Percentiles rank a stretch among this genome's conserved stretches.
Conservation (phyloP, 2,329 filamentous ascomycete species). For the Cladosporium sp. region DNA sequence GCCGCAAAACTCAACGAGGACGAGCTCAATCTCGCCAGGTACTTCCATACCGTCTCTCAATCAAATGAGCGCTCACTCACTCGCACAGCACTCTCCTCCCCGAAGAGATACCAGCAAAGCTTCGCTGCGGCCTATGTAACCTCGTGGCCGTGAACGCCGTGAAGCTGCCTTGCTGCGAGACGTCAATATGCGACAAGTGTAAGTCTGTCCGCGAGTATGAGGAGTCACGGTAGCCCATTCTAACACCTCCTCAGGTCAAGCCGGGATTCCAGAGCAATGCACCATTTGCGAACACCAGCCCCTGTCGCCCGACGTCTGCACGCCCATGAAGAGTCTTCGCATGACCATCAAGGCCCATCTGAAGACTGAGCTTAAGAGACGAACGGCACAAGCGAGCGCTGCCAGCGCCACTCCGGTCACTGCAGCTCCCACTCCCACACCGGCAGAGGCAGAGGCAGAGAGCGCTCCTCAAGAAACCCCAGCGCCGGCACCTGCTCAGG, state of each 20-base stretch:
- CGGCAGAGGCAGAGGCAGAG: constrained; percentile 17
- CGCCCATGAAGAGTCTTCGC: constrained; percentile 83
- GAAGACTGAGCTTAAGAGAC: constrained; percentile 87
- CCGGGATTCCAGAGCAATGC: constrained; percentile 52
- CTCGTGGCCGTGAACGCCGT: constrained; percentile 88
- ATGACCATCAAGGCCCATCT: constrained; percentile 91
- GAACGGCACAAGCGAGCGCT: constrained; percentile 54
- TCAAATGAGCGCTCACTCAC: neutral
- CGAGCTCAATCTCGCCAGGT: constrained; percentile 12
- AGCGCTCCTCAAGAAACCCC: constrained; percentile 12
- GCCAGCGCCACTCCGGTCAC: constrained; percentile 29
- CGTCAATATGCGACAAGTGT: constrained; percentile 91
- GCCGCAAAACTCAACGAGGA: constrained; percentile 13
- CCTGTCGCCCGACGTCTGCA: constrained; percentile 81
- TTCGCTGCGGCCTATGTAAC: constrained; percentile 91
- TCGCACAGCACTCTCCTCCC: constrained; percentile 5
- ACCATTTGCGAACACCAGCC: constrained; percentile 93
- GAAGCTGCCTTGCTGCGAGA: constrained; percentile 90
- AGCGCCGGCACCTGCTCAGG: constrained; percentile 16
- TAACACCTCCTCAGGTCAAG: constrained; percentile 62
- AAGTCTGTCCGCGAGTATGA: constrained; percentile 38
- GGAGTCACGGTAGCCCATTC: constrained; percentile 10
- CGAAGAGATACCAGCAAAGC: constrained; percentile 87
- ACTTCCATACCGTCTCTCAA: neutral
- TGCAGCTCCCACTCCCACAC: constrained; percentile 19